A percentile compares a stretch with the other conserved stretches of the same genome.
These are phyloP conservation scores for Auricularia cornea DNA, from an alignment of 768 basidiomycete species.

Conservation along the genomic window DNA sequence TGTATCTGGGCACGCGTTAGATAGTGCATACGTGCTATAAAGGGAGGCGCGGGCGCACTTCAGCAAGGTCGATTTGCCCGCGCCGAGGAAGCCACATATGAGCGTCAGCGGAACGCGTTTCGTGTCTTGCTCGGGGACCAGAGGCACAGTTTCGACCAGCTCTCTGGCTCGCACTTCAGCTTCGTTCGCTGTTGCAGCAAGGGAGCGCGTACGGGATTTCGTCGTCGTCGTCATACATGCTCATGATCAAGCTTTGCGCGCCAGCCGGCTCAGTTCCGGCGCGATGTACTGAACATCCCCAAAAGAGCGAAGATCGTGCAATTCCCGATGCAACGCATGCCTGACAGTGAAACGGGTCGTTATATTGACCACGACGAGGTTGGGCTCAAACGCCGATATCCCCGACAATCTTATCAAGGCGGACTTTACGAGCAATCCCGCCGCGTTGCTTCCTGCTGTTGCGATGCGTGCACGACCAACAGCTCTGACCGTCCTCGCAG, in stretches of 20 bases:
- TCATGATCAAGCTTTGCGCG: too few species aligned
- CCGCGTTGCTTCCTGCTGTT: too few species aligned
- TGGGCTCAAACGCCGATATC: background rate
- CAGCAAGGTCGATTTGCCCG: conserved; percentile 84
- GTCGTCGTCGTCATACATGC: conserved; percentile 31
- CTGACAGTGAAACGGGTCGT: too few species aligned
- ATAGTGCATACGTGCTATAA: background rate
- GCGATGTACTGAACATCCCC: too few species aligned
- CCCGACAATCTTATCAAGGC: background rate
- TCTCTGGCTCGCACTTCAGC: background rate
- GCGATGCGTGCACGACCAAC: too few species aligned
- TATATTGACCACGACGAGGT: background rate
- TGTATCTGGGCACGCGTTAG: conserved; percentile 20
- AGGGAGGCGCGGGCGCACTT: conserved; percentile 39
- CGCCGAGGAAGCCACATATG: conserved; percentile 90
- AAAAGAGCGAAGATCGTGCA: too few species aligned
- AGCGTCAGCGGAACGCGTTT: conserved; percentile 75
- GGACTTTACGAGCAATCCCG: too few species aligned
- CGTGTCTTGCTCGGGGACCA: conserved; percentile 7
- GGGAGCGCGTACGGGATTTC: conserved; percentile 43
- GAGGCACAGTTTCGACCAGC: background rate
- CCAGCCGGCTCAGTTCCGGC: too few species aligned
- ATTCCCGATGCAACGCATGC: too few species aligned
- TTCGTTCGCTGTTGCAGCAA: conserved; percentile 1
- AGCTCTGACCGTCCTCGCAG: too few species aligned